Conservation (phyloP, 2,329 filamentous ascomycete species). For the Hypoxylon sp. region DNA sequence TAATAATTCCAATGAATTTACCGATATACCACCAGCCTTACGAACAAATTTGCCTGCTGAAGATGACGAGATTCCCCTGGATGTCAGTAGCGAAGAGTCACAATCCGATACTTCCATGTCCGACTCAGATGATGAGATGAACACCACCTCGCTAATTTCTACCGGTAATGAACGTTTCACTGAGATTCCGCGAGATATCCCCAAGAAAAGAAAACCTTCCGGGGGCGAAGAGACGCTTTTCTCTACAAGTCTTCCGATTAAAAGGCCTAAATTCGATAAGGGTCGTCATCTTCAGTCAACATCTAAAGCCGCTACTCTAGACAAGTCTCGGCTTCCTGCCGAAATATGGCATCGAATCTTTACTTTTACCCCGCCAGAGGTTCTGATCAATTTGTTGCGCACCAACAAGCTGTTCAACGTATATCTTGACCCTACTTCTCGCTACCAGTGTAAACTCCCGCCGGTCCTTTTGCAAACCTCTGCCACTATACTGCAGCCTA, state of each 20-base stretch:
- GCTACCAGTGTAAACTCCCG: slow-evolving; percentile 39
- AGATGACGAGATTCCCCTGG: slow-evolving; percentile 33
- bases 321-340: slow-evolving; percentile 51
- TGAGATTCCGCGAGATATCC: slow-evolving; percentile 3
- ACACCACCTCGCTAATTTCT: slow-evolving; percentile 8
- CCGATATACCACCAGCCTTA: too few relatives aligned
- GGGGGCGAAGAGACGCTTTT: slow-evolving; percentile 1
- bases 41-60: slow-evolving; percentile 16
- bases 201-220: slow-evolving; percentile 35
- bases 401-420: slow-evolving; percentile 73
- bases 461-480: slow-evolving; percentile 49
- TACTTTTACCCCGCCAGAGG: slow-evolving; percentile 68
- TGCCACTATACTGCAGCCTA: slow-evolving; percentile 58
- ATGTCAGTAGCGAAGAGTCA: slow-evolving; percentile 25
- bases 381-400: slow-evolving; percentile 70
- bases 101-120: slow-evolving; percentile 25
- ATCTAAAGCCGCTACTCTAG: slow-evolving; percentile 9
- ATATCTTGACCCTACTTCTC: slow-evolving; percentile 62
- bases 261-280: slow-evolving; percentile 38
- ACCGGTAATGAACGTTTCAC: slow-evolving; percentile 12
- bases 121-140: slow-evolving; percentile 15
- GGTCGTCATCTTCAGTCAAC: slow-evolving; percentile 1
- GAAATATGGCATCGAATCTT: slow-evolving; percentile 78
- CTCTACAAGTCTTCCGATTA: slow-evolving; percentile 13
- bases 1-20: too few relatives aligned